Evolutionary conservation across 2,329 filamentous ascomycete genomes (phyloP), one percentile per base, ranked within the genome.

Genomic region (Curvularia hawaiiensis): DNA sequence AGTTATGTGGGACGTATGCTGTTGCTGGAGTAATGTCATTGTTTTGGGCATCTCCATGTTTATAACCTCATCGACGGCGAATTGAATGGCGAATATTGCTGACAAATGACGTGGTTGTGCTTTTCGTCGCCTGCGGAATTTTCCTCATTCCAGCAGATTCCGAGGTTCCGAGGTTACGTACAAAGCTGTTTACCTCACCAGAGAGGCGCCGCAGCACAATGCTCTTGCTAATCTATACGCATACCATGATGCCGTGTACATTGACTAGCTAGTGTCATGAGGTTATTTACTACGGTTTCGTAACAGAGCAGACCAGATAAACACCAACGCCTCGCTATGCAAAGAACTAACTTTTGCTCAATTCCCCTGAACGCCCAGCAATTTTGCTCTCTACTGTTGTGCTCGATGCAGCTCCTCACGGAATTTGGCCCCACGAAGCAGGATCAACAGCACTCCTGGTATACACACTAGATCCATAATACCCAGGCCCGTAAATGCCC

Each of bases 401-500:
- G 59, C 52, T 6, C 52, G 50, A 53, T 64, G 65, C 57, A 68
- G 50, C 20, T 57, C 62, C 45, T 66, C 59, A n/a, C 66, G 62
- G 47, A 64, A 67, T 41, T 68, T 65, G 16, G 59, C 58, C 16
- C 67, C 67, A 33, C 63, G 61, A 28, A 63, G 53, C 20, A 70
- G 52, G 51, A 70, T 65, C 26, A 70, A 28, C 9, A 69, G 18
- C 16, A 69, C 58, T 0, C 67, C 66, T 16, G 66, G 66, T 39
- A 70, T 70, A 45, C 67, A 70, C 20, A 68, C 38, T 30, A 70
- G 26, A 24, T 78, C 73, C 18, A 79, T 52, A 1, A 76, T 43
- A 0, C 69, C 74, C 22, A 80, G 60, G 0, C 77, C 77, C 1
- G 71, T 77, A 46, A 79, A 80, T 31, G 74, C 77, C 74, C 75